These are phyloP conservation scores for Mycena indigotica DNA, from an alignment of 768 basidiomycete species.

Conservation along the genomic window DNA sequence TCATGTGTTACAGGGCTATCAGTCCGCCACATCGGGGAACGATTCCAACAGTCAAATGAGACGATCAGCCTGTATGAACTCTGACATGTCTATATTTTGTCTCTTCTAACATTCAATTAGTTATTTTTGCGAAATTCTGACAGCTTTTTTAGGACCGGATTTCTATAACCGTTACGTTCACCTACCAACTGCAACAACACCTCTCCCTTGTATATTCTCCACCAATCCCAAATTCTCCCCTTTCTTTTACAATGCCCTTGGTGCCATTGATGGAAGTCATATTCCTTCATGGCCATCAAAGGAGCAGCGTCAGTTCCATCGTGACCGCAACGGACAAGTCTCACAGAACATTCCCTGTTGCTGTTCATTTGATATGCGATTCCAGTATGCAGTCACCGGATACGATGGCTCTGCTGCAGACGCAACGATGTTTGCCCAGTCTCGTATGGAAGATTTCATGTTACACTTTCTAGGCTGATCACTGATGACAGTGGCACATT, in stretches of 20 bases:
- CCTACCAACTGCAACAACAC: conserved; percentile 12
- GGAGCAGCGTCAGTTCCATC: conserved; percentile 12
- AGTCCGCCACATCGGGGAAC: conserved; percentile 24
- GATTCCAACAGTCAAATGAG: conserved; percentile 11
- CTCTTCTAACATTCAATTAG: conserved; percentile 19
- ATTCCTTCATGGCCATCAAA: conserved; percentile 25
- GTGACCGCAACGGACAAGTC: conserved; percentile 28
- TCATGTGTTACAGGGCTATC: conserved; percentile 26
- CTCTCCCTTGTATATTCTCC: conserved; percentile 27
- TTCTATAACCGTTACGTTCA: conserved; percentile 32
- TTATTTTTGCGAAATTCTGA: conserved; percentile 32
- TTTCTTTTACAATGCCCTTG: conserved; percentile 32
- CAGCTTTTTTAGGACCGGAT: conserved; percentile 23
- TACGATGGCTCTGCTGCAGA: conserved; percentile 29
- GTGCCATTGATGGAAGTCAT: conserved; percentile 39
- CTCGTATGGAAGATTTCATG: conserved; percentile 7
- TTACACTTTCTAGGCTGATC: no score
- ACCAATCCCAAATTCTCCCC: conserved; percentile 37
- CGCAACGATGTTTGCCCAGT: conserved; percentile 19
- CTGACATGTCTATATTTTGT: conserved; percentile 5
- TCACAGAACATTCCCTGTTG: conserved; percentile 31
- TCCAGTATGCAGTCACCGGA: conserved; percentile 28
- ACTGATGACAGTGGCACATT: no score
- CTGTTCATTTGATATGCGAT: conserved; percentile 25
- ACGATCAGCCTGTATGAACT: conserved; percentile 23